Evolutionary conservation across 2,329 filamentous ascomycete species (phyloP), one percentile per base, ranked within the genome.

Genomic region (Chalara sp.): DNA sequence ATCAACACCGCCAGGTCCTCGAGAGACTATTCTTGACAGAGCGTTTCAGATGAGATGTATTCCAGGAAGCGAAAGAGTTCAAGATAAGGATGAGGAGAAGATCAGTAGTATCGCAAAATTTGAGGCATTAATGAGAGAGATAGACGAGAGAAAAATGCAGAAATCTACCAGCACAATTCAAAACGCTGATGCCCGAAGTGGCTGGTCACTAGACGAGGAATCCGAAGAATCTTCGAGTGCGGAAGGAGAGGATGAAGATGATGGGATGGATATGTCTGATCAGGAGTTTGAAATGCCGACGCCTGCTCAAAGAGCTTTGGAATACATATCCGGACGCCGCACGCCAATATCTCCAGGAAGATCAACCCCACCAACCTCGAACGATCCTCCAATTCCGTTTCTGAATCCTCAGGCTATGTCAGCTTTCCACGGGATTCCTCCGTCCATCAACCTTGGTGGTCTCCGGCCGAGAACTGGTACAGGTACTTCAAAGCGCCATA

Each of bases 11-110:
- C 78, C 79, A 0, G 75, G 66, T 0, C 78, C 77, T 2, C 73
- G 81, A 12, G 81, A 86, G 65, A 84, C 82, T 0, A 85, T 86
- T 47, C 65, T 85, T n/a, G 82, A 86, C 61, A 70, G 82, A 39
- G 82, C 82, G 0, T 85, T 86, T 58, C 79, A 83, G 58, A 67
- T 85, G 67, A 73, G 78, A 6, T 80, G 71, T 51, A 83, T 85
- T 33, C 81, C 81, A 12, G 81, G 81, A 5, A 78, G 78, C 2
- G 79, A 81, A 8, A 67, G 68, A 6, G 70, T 76, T 1, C 37
- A 47, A 6, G 56, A 58, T n/a, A 56, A 51, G 10, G 80, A 80
- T 4, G 79, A 83, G 54, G 80, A 83, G 57, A 82, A 83, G 52
- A 68, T 84, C 12, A 84, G 76, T 56, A 85, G 81, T 0, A 70